Evolutionary conservation across 2,329 filamentous ascomycete species (phyloP).

Genomic region (Huntiella moniliformis): DNA sequence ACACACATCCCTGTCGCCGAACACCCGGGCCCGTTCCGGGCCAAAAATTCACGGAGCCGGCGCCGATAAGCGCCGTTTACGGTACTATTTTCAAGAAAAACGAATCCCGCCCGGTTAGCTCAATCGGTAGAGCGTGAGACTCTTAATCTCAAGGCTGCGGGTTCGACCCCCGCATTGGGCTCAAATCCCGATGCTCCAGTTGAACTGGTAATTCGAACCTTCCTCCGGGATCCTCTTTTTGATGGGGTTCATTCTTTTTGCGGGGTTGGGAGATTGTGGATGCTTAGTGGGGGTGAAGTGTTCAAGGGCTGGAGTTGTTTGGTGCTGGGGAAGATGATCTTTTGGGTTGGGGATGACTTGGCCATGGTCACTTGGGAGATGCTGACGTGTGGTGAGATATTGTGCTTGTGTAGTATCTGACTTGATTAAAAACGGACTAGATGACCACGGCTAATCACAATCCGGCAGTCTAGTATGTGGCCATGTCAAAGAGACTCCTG

Average conservation of each 20-base stretch:
- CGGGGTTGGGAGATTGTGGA: too few relatives aligned
- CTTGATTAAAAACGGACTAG: background rate
- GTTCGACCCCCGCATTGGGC: constrained; percentile 21
- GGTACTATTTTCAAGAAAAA: too few relatives aligned
- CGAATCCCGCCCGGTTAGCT: constrained; percentile 34
- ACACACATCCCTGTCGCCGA: too few relatives aligned
- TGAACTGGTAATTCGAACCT: constrained; percentile 1
- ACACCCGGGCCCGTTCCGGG: too few relatives aligned
- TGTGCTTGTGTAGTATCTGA: background rate
- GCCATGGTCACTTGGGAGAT: background rate
- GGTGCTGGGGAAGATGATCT: background rate
- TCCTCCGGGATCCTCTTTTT: too few relatives aligned
- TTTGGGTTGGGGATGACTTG: background rate
- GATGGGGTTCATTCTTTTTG: too few relatives aligned
- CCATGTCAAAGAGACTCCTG: too few relatives aligned
- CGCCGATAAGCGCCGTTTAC: too few relatives aligned
- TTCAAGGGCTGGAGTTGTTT: background rate
- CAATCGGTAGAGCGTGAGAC: constrained; percentile 58
- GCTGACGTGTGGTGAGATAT: background rate
- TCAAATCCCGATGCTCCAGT: constrained; percentile 12
- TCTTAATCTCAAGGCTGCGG: constrained; percentile 34
- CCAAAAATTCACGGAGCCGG: too few relatives aligned
- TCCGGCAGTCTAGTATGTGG: too few relatives aligned
- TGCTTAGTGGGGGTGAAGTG: background rate
- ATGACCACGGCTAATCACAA: constrained; percentile 1